Percentiles rank a stretch among this genome's conserved stretches.
These are phyloP conservation scores for Coleophoma eucalyptorum DNA, from an alignment of 2,329 filamentous ascomycete genomes.

Conservation along the genomic window DNA sequence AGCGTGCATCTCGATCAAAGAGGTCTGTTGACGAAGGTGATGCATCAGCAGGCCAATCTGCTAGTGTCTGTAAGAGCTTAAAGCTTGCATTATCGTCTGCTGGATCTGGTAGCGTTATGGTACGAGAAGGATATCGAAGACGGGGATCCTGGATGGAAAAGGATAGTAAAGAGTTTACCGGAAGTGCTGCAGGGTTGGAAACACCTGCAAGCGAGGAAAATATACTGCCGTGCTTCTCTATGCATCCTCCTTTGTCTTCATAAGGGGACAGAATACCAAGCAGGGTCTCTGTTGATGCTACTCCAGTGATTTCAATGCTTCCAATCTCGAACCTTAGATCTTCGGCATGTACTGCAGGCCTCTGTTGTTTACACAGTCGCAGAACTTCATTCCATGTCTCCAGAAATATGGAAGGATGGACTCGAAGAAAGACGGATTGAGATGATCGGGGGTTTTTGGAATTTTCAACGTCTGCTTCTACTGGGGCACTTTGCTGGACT, in stretches of 20 bases:
- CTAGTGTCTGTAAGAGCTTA: constrained; percentile 55
- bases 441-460: constrained; percentile 32
- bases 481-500: constrained; percentile 10
- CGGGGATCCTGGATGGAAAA: constrained; percentile 79
- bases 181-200: constrained; percentile 66
- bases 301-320: constrained; percentile 67
- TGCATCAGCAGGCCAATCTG: constrained; percentile 64
- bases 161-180: constrained; percentile 63
- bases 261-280: constrained; percentile 62
- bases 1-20: constrained; percentile 65
- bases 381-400: constrained; percentile 61
- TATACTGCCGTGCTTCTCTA: constrained; percentile 39
- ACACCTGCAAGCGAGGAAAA: constrained; percentile 53
- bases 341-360: constrained; percentile 56
- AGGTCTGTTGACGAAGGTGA: constrained; percentile 45
- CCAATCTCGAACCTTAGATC: constrained; percentile 70
- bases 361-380: constrained; percentile 54
- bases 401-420: constrained; percentile 78
- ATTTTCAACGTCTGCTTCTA: constrained; percentile 21
- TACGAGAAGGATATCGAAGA: constrained; percentile 69
- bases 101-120: constrained; percentile 35
- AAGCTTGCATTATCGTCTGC: constrained; percentile 31
- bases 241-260: constrained; percentile 24
- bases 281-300: constrained; percentile 76
- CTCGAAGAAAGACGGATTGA: constrained; percentile 59